These are phyloP conservation scores for Linnemannia exigua DNA, from an alignment of 192 early-diverging fungal species.

Conservation along the genomic window DNA sequence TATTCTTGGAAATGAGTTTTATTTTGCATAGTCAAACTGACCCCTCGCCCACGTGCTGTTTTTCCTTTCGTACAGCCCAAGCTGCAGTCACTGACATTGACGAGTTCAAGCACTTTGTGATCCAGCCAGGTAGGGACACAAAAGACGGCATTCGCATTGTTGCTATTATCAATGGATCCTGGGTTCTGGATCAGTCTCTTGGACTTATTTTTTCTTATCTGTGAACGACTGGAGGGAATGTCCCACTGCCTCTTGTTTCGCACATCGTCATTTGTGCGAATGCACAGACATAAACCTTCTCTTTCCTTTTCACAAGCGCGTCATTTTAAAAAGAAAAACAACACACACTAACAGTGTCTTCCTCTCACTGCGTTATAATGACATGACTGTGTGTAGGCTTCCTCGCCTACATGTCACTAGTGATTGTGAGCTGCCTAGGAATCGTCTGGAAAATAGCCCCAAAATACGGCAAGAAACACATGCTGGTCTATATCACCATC, in stretches of 20 bases:
- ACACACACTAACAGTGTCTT: background rate
- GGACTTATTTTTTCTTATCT: background rate
- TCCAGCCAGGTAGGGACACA: slow-evolving; percentile 65
- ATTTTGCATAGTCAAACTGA: background rate
- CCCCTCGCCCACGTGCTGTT: background rate
- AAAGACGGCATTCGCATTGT: background rate
- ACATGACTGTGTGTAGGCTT: slow-evolving; percentile 59
- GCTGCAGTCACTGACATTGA: slow-evolving; percentile 80
- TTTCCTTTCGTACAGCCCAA: slow-evolving; percentile 56
- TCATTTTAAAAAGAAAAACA: background rate
- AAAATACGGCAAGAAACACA: slow-evolving; percentile 69
- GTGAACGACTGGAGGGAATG: too few relatives aligned
- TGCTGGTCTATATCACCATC: slow-evolving; percentile 62
- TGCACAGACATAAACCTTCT: background rate
- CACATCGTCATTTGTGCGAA: background rate
- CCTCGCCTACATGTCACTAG: slow-evolving; percentile 64
- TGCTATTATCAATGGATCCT: background rate
- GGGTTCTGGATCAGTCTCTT: background rate
- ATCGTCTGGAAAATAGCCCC: slow-evolving; percentile 71
- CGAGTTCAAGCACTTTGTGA: slow-evolving; percentile 77
- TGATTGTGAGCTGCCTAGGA: slow-evolving; percentile 51
- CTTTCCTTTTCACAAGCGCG: background rate
- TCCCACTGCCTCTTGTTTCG: background rate
- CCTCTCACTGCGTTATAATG: too few relatives aligned
- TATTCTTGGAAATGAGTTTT: background rate